phyloP scores from a whole-genome alignment of 2,329 filamentous ascomycete species.

The Pseudogymnoascus sp. region DNA sequence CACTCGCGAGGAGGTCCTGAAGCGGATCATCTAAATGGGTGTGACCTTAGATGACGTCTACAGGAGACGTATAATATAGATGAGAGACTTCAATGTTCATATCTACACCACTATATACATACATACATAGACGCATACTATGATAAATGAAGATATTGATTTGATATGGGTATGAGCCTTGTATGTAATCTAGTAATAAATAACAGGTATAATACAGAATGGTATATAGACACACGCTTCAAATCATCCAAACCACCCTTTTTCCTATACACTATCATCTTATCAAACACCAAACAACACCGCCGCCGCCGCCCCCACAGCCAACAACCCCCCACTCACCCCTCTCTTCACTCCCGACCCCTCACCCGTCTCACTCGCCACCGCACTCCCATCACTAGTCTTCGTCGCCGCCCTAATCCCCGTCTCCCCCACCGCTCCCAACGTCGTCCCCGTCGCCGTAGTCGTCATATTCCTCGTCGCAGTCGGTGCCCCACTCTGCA shows the following conservation, averaged over 20 bases:
- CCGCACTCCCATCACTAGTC: background rate
- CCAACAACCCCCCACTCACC: background rate
- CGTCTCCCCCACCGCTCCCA: background rate
- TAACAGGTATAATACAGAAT: background rate
- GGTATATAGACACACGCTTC: background rate
- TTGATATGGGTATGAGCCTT: background rate
- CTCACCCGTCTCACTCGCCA: background rate
- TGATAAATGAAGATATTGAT: background rate
- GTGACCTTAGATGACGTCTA: background rate
- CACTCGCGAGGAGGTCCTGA: constrained; percentile 23
- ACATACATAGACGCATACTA: background rate
- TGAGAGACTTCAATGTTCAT: background rate
- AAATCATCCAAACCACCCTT: background rate
- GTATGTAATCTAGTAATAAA: background rate
- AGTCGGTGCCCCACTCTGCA: background rate
- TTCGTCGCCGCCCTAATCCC: background rate
- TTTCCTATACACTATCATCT: background rate
- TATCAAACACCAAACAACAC: background rate
- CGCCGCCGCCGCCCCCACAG: background rate
- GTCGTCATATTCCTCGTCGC: background rate
- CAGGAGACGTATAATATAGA: background rate
- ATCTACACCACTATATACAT: background rate
- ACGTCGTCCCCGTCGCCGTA: background rate
- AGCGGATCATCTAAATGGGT: constrained; percentile 20
- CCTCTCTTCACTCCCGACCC: background rate